Conservation (phyloP, 306 rosid genomes). For the Mimosa bimucronata region DNA sequence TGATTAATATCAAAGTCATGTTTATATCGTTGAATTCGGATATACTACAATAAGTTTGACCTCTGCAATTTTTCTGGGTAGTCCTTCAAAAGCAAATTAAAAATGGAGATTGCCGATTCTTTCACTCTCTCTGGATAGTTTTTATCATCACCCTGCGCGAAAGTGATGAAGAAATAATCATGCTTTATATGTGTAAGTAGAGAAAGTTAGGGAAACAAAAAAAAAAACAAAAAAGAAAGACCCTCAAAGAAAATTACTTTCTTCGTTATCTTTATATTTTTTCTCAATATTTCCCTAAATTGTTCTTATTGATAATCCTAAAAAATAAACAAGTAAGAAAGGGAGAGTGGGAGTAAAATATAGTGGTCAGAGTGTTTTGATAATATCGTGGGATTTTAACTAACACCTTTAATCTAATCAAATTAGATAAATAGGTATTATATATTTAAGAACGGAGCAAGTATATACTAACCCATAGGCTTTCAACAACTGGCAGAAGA, state of each 20-base stretch:
- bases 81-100: constrained; percentile 20
- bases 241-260: too few relatives aligned
- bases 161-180: neutral
- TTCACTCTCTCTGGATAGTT: constrained; percentile 16
- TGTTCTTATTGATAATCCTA: too few relatives aligned
- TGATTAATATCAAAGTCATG: neutral
- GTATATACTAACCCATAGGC: constrained; percentile 18
- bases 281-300: too few relatives aligned
- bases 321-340: too few relatives aligned
- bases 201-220: neutral
- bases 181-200: neutral
- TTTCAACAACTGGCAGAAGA: constrained; percentile 15
- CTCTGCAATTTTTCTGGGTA: constrained; percentile 24
- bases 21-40: neutral
- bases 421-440: too few relatives aligned
- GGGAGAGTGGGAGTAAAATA: too few relatives aligned
- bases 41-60: neutral
- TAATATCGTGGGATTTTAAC: too few relatives aligned
- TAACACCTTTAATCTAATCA: too few relatives aligned
- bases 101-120: constrained; percentile 29
- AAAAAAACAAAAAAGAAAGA: too few relatives aligned
- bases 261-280: too few relatives aligned
- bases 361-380: too few relatives aligned
- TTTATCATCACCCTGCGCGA: neutral
- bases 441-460: too few relatives aligned